Percentiles rank a stretch among this genome's conserved stretches.
Evolutionary conservation across 441 rosid genomes (phyloP).

Genomic region (Erodium trifolium): DNA sequence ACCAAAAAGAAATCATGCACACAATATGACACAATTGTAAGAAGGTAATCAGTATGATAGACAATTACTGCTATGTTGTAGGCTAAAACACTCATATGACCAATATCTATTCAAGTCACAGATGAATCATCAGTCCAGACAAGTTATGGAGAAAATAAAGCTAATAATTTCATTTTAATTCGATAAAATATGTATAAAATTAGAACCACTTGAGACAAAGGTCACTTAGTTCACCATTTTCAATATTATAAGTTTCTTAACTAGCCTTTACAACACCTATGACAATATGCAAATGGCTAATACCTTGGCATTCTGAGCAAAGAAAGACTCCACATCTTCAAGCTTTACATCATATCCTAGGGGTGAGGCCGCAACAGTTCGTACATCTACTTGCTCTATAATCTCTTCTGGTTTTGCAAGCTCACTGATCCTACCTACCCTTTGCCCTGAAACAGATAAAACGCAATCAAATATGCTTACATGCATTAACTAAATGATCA

Average conservation of each 20-base stretch:
- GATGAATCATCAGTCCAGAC: neutral
- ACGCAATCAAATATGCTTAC: neutral
- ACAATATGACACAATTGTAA: neutral
- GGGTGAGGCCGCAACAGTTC: conserved; percentile 47
- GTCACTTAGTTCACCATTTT: too few species aligned
- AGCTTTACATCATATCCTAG: conserved; percentile 33
- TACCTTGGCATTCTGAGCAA: conserved; percentile 38
- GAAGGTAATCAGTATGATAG: neutral
- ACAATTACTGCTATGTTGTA: neutral
- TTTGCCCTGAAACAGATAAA: conserved; percentile 22
- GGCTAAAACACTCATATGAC: neutral
- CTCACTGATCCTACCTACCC: conserved; percentile 36
- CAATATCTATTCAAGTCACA: neutral
- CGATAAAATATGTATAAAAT: too few species aligned
- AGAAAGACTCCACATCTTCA: conserved; percentile 42
- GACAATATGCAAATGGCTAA: neutral
- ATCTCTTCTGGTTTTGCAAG: conserved; percentile 34
- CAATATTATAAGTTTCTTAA: neutral
- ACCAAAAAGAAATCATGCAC: neutral
- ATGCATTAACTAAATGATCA: neutral
- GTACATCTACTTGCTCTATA: conserved; percentile 39
- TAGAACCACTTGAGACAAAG: too few species aligned
- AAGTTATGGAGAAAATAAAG: neutral
- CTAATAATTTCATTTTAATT: too few species aligned
- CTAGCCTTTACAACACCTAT: neutral